These are phyloP conservation scores for Brassica hybrid DNA, from an alignment of 441 rosid species.

Conservation along the genomic window DNA sequence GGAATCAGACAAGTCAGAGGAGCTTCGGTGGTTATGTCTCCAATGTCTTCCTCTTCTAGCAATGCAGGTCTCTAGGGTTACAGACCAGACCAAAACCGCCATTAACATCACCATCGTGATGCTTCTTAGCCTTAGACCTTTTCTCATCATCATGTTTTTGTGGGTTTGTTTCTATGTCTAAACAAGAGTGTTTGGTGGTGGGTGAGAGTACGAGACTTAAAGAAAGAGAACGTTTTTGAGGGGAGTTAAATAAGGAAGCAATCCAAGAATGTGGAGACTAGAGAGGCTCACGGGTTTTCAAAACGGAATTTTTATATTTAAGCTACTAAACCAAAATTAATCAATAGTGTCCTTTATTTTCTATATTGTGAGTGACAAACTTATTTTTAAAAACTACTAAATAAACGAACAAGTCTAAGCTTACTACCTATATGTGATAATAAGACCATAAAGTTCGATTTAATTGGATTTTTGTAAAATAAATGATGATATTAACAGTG, in stretches of 20 bases:
- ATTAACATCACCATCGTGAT: constrained; percentile 59
- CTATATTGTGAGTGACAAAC: constrained; percentile 10
- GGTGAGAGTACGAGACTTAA: constrained; percentile 25
- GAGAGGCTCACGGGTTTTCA: constrained; percentile 44
- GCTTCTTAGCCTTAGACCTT: constrained; percentile 49
- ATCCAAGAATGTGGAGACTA: constrained; percentile 47
- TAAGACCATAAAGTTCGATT: constrained; percentile 20
- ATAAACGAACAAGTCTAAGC: constrained; percentile 4
- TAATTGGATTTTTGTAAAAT: constrained; percentile 23
- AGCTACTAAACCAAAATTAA: constrained; percentile 22
- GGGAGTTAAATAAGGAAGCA: constrained; percentile 57
- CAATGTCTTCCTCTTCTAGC: too few species aligned
- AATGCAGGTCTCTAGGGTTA: too few species aligned
- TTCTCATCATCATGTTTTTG: constrained; percentile 47
- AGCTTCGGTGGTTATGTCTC: too few species aligned
- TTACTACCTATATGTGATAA: constrained; percentile 30
- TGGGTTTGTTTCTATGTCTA: constrained; percentile 7
- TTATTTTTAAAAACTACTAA: background rate
- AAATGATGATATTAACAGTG: constrained; percentile 33
- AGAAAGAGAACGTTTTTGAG: constrained; percentile 31
- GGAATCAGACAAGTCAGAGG: too few species aligned
- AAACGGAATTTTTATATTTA: constrained; percentile 24
- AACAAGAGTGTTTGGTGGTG: constrained; percentile 17
- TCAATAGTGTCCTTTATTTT: constrained; percentile 39
- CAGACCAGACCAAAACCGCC: constrained; percentile 71